Evolutionary conservation across 352 stramenopile genomes (phyloP).

Genomic region (Globisporangium lucens): DNA sequence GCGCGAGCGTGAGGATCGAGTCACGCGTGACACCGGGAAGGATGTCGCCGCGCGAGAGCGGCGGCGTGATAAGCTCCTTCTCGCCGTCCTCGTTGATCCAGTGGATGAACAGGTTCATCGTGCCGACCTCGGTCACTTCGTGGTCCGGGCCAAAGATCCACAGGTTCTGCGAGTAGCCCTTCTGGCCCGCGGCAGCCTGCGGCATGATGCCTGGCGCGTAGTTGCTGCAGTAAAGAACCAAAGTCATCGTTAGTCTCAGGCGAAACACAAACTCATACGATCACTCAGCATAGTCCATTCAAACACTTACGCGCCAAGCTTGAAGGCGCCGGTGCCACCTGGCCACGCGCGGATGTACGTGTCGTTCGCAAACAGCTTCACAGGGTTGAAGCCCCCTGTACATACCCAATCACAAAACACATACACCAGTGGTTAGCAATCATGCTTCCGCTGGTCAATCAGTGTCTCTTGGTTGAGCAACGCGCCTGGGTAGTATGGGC

Average conservation of each 20-base stretch:
- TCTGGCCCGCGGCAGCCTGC: conserved; percentile 79
- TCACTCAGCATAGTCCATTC: not conserved
- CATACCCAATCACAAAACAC: too few species aligned
- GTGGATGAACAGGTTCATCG: conserved; percentile 99
- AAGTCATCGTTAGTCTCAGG: not conserved
- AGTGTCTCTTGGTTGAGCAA: not conserved
- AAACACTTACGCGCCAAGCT: conserved; percentile 83
- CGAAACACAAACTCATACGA: not conserved
- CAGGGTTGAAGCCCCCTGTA: conserved; percentile 86
- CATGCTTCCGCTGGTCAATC: too few species aligned
- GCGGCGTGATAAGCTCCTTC: conserved; percentile 94
- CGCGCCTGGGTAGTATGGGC: conserved; percentile 94
- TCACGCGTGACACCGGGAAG: conserved; percentile 96
- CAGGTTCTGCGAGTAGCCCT: conserved; percentile 89
- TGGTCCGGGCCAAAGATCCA: conserved; percentile 96
- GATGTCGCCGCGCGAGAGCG: conserved; percentile 94
- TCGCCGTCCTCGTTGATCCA: conserved; percentile 91
- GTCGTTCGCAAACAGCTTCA: conserved; percentile 91
- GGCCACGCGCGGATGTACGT: conserved; percentile 95
- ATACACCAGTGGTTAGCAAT: too few species aligned
- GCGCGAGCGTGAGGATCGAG: conserved; percentile 92
- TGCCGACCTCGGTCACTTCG: conserved; percentile 87
- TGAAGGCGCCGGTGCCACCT: conserved; percentile 91
- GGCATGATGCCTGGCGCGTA: conserved; percentile 91
- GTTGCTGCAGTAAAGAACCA: conserved; percentile 36